phyloP scores from a whole-genome alignment of 129 eudicot genomes.

The Artemisia annua region DNA sequence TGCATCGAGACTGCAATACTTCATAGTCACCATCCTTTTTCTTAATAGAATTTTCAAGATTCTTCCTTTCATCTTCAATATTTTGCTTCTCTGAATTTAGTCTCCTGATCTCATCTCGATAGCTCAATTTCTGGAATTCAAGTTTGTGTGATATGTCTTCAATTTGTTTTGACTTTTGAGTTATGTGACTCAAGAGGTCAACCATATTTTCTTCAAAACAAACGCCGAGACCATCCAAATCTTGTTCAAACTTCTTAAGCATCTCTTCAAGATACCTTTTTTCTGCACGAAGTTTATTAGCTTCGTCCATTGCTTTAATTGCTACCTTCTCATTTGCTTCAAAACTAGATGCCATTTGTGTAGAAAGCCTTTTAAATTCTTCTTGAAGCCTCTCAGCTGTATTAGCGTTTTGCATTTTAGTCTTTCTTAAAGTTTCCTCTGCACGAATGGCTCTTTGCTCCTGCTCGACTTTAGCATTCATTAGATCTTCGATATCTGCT shows the following conservation, averaged over 20 bases:
- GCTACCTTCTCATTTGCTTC: conserved; percentile 82
- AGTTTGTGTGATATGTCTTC: conserved; percentile 37
- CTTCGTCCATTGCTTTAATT: conserved; percentile 68
- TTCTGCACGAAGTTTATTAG: conserved; percentile 63
- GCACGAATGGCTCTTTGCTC: conserved; percentile 84
- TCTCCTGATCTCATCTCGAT: conserved; percentile 46
- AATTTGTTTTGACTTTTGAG: conserved; percentile 43
- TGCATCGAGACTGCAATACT: conserved; percentile 45
- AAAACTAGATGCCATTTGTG: conserved; percentile 78
- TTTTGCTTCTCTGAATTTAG: conserved; percentile 41
- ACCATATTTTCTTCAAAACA: conserved; percentile 52
- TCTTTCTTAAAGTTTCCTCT: conserved; percentile 73
- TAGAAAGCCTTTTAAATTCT: conserved; percentile 75
- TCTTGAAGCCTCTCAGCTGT: conserved; percentile 84
- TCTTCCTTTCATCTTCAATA: conserved; percentile 48
- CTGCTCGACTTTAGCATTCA: conserved; percentile 69
- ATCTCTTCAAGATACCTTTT: conserved; percentile 58
- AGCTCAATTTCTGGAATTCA: conserved; percentile 35
- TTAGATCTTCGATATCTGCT: conserved; percentile 73
- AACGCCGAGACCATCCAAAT: conserved; percentile 36
- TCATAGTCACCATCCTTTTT: conserved; percentile 46
- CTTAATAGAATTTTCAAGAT: conserved; percentile 46
- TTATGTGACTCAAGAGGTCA: conserved; percentile 44
- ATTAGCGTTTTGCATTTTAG: conserved; percentile 57
- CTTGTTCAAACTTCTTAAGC: conserved; percentile 56